Percentiles rank a stretch among this genome's conserved stretches.
These are phyloP conservation scores for Senna siamea DNA, from an alignment of 306 rosid genomes.

Conservation along the genomic window DNA sequence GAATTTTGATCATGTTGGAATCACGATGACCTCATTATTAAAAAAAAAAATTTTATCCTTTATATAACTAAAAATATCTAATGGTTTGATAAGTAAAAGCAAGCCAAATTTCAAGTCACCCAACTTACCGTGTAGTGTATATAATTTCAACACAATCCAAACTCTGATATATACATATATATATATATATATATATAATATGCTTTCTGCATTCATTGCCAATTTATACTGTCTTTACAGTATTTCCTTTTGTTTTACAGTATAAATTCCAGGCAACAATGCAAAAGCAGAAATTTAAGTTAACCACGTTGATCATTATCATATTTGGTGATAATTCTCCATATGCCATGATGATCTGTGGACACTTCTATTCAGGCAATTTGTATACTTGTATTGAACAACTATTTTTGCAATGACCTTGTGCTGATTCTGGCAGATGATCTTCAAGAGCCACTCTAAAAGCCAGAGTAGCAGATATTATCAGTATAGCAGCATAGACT, in stretches of 20 bases:
- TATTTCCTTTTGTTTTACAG: constrained; percentile 32
- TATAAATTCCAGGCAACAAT: constrained; percentile 28
- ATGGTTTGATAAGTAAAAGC: background rate
- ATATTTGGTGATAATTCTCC: constrained; percentile 33
- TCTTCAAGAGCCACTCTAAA: constrained; percentile 39
- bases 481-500: background rate
- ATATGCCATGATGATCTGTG: constrained; percentile 16
- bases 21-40: background rate
- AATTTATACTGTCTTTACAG: constrained; percentile 22
- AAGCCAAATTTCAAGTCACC: background rate
- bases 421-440: constrained; percentile 6
- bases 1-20: background rate
- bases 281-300: background rate
- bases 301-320: background rate
- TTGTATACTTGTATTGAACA: constrained; percentile 18
- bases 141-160: background rate
- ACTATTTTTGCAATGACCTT: background rate
- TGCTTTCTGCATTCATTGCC: constrained; percentile 35
- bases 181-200: too few species aligned
- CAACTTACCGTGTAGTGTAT: background rate
- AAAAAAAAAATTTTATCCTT: background rate
- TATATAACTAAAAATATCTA: background rate
- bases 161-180: too few species aligned
- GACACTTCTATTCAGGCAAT: constrained; percentile 27
- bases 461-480: background rate